Evolutionary conservation across 805 yeast species (phyloP).

Genomic region (Nakazawaea ambrosiae): DNA sequence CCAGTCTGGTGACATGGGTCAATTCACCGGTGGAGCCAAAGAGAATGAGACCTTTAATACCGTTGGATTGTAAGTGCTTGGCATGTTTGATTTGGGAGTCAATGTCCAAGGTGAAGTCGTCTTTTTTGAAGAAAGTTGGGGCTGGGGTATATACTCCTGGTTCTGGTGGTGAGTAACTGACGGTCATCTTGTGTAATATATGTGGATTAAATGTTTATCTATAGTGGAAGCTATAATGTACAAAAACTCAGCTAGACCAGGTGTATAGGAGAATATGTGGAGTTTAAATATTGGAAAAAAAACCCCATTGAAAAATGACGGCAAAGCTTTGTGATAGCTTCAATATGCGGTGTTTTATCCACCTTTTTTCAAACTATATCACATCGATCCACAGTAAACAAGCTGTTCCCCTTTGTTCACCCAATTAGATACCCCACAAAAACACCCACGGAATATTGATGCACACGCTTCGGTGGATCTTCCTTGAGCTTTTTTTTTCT

Average conservation of each 20-base stretch:
- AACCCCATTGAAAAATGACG: too few relatives aligned
- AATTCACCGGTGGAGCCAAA: conserved; percentile 54
- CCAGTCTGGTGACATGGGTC: conserved; percentile 39
- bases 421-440: too few relatives aligned
- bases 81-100: conserved; percentile 41
- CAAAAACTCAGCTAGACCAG: too few relatives aligned
- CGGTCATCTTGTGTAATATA: too few relatives aligned
- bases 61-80: conserved; percentile 31
- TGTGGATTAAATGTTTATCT: not conserved
- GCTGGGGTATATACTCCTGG: conserved; percentile 45
- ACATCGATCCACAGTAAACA: too few relatives aligned
- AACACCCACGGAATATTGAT: not conserved
- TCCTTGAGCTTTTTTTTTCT: too few relatives aligned
- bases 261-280: too few relatives aligned
- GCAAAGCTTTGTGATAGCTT: too few relatives aligned
- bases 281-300: too few relatives aligned
- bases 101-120: conserved; percentile 31
- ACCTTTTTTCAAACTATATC: too few relatives aligned
- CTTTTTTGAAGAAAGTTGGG: conserved; percentile 45
- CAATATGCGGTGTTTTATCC: too few relatives aligned
- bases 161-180: conserved; percentile 9
- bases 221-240: not conserved
- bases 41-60: conserved; percentile 40
- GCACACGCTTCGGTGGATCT: not conserved
- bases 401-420: too few relatives aligned